Base-by-base conservation (phyloP, 192 early-diverging fungal species). In the Gonapodya sp. region DNA sequence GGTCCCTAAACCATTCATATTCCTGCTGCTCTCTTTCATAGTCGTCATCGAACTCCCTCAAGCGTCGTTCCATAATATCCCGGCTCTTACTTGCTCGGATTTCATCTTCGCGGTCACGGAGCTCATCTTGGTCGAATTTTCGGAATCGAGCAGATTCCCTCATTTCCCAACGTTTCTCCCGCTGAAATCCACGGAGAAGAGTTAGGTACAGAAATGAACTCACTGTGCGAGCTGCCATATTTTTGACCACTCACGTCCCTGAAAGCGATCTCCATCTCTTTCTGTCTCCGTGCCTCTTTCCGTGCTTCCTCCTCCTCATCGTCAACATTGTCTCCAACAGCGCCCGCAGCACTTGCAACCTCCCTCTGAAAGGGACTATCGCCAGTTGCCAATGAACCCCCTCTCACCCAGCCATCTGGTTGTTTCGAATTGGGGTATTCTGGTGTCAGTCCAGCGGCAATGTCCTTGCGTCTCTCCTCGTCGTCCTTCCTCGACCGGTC, bases 1-100 rank as follows among this genome's bases (percentile, higher is more conserved):
- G 84, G 83, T 95, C 93, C 73, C 90, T 83, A 82, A 94, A 98
- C 82, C 92, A 98, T 79, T 92, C 87, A 34, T 95, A 90, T 18
- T 88, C 84, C 0, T 88, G 89, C 35, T 82, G 83, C 35, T 89
- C 88, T 35, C 81, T 80, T 79, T 94, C 92, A 18, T 85, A 80
- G 79, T 95, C 93, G 83, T 95, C 95, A 82, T 95, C 89, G 87
- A 86, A 95, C 46, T 91, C 89, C 1, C 86, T 86, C 35, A 93
- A 84, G 32, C 86, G 83, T 35, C 82, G 79, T 18, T 84, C 83
- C 87, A 87, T 85, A n/a, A 82, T 37, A 78, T 88, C 89, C 36
- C 83, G 78, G 32, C 82, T 81, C 37, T 80, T 81, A 72, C 72
- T 80, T 79, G 83, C 84, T 35, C 85, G 73, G 34, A 87, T 83